These are phyloP conservation scores for Pythium brachiatum DNA, from an alignment of 352 stramenopile genomes.

Conservation along the genomic window DNA sequence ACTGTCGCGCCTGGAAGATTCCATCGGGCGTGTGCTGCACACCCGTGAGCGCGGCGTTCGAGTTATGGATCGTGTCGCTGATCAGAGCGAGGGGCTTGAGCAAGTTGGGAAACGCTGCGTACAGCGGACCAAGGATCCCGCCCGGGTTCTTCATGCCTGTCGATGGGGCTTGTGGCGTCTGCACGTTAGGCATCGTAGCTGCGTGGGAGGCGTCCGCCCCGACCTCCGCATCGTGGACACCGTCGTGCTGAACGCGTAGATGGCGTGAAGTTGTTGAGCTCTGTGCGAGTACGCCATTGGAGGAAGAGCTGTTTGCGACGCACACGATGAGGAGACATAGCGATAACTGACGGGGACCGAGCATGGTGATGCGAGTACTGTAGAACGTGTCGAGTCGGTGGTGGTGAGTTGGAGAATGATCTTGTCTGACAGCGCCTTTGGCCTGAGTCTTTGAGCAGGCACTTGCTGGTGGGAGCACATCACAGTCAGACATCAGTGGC, in stretches of 20 bases:
- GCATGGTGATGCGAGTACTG: not conserved
- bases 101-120: constrained; percentile 12
- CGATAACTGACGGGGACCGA: not conserved
- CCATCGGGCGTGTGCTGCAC: constrained; percentile 21
- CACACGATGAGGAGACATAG: not conserved
- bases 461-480: too few relatives aligned
- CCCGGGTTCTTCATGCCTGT: constrained; percentile 7
- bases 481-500: too few relatives aligned
- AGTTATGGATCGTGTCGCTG: constrained; percentile 17
- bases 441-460: too few relatives aligned
- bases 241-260: not conserved
- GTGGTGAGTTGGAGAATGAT: not conserved
- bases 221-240: not conserved
- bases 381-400: not conserved
- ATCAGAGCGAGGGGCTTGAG: constrained; percentile 9
- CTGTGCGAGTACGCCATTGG: not conserved
- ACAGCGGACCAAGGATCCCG: constrained; percentile 11
- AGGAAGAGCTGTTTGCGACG: not conserved
- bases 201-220: too few relatives aligned
- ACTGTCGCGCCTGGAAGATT: constrained; percentile 17
- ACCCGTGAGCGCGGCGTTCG: constrained; percentile 13
- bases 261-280: not conserved
- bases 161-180: not conserved
- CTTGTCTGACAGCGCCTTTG: too few relatives aligned
- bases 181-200: too few relatives aligned